Evolutionary conservation across 2,329 filamentous ascomycete species (phyloP), one percentile per base, ranked within the genome.

Genomic region (Fulvia fulva): DNA sequence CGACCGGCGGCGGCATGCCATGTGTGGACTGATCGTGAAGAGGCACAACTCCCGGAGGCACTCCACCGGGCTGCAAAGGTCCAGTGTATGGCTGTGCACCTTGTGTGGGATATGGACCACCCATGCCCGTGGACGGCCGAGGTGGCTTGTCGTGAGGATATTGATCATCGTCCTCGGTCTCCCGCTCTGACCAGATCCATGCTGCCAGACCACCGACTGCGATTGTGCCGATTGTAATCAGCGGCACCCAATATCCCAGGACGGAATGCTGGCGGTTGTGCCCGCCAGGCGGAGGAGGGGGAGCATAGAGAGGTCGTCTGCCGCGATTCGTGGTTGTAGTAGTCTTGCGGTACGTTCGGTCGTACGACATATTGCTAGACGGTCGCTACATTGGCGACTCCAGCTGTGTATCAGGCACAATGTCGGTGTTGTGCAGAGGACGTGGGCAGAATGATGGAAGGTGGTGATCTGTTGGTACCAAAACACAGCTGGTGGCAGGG

Each of bases 171-270:
- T 91, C 87, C 58, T 87, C 83, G 65, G 89, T 87, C 69, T 82
- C 85, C 69, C 90, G 87, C 77, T 96, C 91, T 73, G 89, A 95
- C 91, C 91, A 96, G 60, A 92, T 85, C 93, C 93, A 97, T 57
- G 91, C 91, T 53, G 87, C 92, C 50, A 96, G 77, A 32, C 92
- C 91, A 56, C 89, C 87, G 22, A 92, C 91, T 60, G 93, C 93
- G 66, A 95, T 85, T 49, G 91, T 92, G 58, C 96, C 86, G 51
- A 92, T 97, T 64, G 96, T 76, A 64, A 87, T 87, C 57, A 97
- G 82, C 62, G 93, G 93, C 60, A 96, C 84, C 90, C 92, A 97
- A 77, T 95, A 93, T 70, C 87, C 84, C 77, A 90, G 84, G 65
- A 85, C 82, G 72, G 74, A 74, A 68, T 76, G 73, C 49, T 65